phyloP scores from a whole-genome alignment of 345 rosid species.

The Barbarea vulgaris region DNA sequence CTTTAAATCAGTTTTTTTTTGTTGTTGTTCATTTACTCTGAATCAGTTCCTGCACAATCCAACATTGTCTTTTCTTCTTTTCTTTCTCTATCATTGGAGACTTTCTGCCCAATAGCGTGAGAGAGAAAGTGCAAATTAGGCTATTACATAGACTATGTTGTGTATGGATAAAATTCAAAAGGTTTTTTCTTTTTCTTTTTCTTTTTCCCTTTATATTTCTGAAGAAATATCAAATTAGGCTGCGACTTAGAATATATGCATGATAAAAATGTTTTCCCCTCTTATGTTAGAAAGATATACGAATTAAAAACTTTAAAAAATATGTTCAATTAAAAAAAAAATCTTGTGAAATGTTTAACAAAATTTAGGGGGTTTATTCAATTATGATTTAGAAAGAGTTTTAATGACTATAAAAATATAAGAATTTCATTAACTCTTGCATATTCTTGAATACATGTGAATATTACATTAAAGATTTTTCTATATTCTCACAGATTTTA shows the following conservation, averaged over 20 bases:
- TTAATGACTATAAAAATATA: too few species aligned
- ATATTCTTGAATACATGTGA: too few species aligned
- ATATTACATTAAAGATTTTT: too few species aligned
- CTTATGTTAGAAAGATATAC: neutral
- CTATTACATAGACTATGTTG: neutral
- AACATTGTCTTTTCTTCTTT: conserved; percentile 14
- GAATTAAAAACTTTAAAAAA: neutral
- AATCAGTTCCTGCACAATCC: conserved; percentile 1
- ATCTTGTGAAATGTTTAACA: neutral
- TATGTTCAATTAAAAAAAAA: neutral
- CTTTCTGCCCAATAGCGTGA: conserved; percentile 8
- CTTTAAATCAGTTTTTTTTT: neutral
- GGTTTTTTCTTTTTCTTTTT: neutral
- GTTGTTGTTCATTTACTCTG: neutral
- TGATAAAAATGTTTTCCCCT: neutral
- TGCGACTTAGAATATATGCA: neutral
- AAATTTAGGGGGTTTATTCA: too few species aligned
- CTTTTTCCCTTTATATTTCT: neutral
- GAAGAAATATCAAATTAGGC: neutral
- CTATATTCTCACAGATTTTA: too few species aligned
- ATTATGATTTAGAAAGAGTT: too few species aligned
- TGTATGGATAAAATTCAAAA: neutral
- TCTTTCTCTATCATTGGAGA: neutral
- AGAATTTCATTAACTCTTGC: too few species aligned
- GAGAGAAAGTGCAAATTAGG: neutral